These are phyloP conservation scores for Talaromyces sp. DNA, from an alignment of 2,329 filamentous ascomycete species.

Conservation along the genomic window DNA sequence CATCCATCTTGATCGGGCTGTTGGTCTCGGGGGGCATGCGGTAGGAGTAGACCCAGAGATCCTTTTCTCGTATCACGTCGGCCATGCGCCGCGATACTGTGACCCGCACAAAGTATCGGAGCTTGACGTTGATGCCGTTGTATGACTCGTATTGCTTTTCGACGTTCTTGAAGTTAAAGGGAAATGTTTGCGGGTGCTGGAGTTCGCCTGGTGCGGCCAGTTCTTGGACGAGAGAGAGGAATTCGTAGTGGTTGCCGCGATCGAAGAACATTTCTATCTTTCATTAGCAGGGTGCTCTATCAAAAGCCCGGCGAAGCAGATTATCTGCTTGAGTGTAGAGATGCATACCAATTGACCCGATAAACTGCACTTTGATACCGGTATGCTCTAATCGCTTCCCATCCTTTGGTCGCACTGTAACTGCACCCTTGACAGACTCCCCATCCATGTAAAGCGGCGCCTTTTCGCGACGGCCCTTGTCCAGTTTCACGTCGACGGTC, in stretches of 20 bases:
- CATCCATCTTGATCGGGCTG: slow-evolving; percentile 99
- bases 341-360: slow-evolving; percentile 83
- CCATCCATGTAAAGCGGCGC: slow-evolving; percentile 96
- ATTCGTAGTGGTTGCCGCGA: slow-evolving; percentile 98
- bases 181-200: slow-evolving; percentile 96
- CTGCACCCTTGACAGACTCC: slow-evolving; percentile 93
- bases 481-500: slow-evolving; percentile 96
- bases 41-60: slow-evolving; percentile 99
- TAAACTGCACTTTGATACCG: slow-evolving; percentile 99
- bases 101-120: slow-evolving; percentile 96
- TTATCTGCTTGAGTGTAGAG: neutral
- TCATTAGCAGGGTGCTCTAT: neutral
- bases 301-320: neutral
- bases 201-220: slow-evolving; percentile 95
- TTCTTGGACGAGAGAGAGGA: slow-evolving; percentile 94
- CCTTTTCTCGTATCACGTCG: slow-evolving; percentile 97
- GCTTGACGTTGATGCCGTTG: slow-evolving; percentile 98
- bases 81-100: slow-evolving; percentile 96
- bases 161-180: slow-evolving; percentile 99
- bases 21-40: slow-evolving; percentile 97
- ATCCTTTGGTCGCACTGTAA: slow-evolving; percentile 95
- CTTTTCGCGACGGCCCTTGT: slow-evolving; percentile 97
- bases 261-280: slow-evolving; percentile 96
- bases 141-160: slow-evolving; percentile 99
- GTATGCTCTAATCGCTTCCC: slow-evolving; percentile 97